Evolutionary conservation across 2,329 filamentous ascomycete species (phyloP), one percentile per base, ranked within the genome.

Genomic region (Apiospora pterosperma): DNA sequence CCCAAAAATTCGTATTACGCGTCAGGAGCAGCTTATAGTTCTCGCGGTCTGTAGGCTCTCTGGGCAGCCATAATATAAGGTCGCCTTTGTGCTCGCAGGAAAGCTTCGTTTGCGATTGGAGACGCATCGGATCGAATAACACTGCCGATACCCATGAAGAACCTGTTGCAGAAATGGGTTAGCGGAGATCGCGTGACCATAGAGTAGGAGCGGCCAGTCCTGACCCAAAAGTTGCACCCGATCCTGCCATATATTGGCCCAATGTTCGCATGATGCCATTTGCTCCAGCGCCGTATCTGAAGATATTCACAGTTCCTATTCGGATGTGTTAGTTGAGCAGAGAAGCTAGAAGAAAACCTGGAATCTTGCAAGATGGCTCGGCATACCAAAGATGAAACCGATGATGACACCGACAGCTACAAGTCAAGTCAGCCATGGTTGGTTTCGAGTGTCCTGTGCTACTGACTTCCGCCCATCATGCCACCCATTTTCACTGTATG

Each of bases 61-160:
- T 78, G 76, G 38, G 77, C 73, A 0, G 78, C 72, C 76, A 87
- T 83, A 68, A 97, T 88, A 73, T 95, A 88, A 28, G 94, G 92
- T 68, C 88, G 86, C 72, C 90, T 84, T 70, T 90, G 88, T 61
- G 92, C 89, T 76, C 88, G 87, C 70, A 88, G 86, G 81, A 95
- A 97, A 65, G 92, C 88, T 76, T 93, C 87, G 70, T 88, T 85
- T 65, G 90, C 83, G 72, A 92, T 89, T 41, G 91, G 89, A 52
- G 92, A 92, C 69, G 92, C 89, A 72, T 99, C 96, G 66, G 93
- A 94, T 75, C 96, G 91, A 74, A 99, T 97, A 55, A 97, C 94
- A 72, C 93, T 97, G 71, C 96, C 96, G 72, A 99, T 97, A 65
- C 92, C 95, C 96, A 99, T 99, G 85, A 99, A 99, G 82, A 98